Evolutionary conservation across 73 alveolate species (phyloP).

Genomic region (Paramecium tetraurelia): DNA sequence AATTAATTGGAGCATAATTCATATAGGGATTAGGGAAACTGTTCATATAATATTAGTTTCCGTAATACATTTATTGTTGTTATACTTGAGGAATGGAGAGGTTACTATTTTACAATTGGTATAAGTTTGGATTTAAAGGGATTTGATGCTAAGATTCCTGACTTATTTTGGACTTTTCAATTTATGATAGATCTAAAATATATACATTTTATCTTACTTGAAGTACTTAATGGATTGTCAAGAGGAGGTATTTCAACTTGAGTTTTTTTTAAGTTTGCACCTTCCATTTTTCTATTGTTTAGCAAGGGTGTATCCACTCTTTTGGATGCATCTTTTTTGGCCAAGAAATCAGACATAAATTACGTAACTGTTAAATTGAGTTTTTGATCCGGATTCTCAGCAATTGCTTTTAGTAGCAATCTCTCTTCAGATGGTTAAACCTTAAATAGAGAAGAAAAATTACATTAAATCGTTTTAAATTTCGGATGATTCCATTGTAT

Average conservation of each 20-base stretch:
- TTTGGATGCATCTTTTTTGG: neutral
- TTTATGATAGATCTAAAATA: neutral
- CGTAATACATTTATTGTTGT: neutral
- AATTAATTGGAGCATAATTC: neutral
- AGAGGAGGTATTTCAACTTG: neutral
- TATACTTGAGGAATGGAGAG: neutral
- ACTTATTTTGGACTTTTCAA: neutral
- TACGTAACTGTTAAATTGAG: neutral
- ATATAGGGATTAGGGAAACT: neutral
- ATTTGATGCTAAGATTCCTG: neutral
- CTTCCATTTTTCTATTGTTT: neutral
- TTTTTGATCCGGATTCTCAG: neutral
- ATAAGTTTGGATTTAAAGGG: neutral
- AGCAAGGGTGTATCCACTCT: neutral
- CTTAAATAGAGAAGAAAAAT: neutral
- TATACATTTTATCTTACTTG: neutral
- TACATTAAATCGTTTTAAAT: conserved; percentile 5
- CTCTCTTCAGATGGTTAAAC: neutral
- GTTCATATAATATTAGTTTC: neutral
- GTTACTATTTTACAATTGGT: neutral
- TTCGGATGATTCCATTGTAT: conserved; percentile 29
- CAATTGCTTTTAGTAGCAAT: neutral
- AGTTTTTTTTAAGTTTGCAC: neutral
- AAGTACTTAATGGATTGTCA: neutral
- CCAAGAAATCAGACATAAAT: neutral